These are phyloP conservation scores for Diospyros kaki DNA, from an alignment of 148 eudicot species.

Conservation along the genomic window DNA sequence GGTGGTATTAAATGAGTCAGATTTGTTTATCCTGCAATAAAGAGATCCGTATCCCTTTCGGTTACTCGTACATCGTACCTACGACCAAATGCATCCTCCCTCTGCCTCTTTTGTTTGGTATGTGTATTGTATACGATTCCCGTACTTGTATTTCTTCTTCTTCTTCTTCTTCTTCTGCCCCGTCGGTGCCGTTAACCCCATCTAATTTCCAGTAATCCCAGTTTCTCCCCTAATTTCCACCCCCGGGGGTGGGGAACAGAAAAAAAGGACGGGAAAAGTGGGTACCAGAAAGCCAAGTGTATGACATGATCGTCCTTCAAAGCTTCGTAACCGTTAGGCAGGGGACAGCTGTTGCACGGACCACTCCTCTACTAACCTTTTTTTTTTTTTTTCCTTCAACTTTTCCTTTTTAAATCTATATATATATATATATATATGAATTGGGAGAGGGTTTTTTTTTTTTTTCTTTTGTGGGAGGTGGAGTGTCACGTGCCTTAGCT, in stretches of 20 bases:
- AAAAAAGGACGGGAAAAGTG: constrained; percentile 5
- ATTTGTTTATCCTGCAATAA: neutral
- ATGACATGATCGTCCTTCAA: neutral
- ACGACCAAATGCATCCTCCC: constrained; percentile 23
- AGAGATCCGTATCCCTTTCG: constrained; percentile 29
- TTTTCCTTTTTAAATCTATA: too few species aligned
- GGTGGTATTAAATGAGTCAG: too few species aligned
- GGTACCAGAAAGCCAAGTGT: neutral
- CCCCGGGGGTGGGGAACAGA: neutral
- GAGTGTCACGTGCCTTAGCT: constrained; percentile 23
- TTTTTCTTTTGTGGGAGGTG: neutral
- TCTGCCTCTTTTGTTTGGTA: constrained; percentile 2
- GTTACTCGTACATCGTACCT: constrained; percentile 43
- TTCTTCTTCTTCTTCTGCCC: too few species aligned
- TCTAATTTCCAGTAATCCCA: too few species aligned
- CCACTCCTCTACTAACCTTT: neutral
- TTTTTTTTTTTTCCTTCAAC: too few species aligned
- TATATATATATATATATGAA: neutral
- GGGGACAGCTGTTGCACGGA: constrained; percentile 16
- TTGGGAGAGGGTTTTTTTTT: too few species aligned
- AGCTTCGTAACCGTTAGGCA: constrained; percentile 13
- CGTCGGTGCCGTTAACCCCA: too few species aligned
- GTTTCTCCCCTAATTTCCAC: too few species aligned
- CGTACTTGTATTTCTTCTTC: too few species aligned
- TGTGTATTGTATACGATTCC: too few species aligned